These are phyloP conservation scores for Alloascoidea hylecoeti DNA, from an alignment of 805 yeast species.

Conservation along the genomic window DNA sequence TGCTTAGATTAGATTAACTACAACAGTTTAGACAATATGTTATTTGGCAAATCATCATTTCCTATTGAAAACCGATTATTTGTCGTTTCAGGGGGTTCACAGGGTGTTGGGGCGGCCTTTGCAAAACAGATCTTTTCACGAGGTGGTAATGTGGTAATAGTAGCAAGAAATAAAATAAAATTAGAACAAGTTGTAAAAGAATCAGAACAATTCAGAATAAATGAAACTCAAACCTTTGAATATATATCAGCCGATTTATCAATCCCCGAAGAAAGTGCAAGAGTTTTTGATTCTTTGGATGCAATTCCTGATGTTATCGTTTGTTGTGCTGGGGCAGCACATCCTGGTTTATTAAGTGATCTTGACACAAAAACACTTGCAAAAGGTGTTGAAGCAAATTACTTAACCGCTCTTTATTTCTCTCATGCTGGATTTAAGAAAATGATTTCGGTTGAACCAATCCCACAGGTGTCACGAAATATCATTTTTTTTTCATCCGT, in stretches of 20 bases:
- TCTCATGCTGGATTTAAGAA: slow-evolving; percentile 40
- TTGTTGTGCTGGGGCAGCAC: slow-evolving; percentile 81
- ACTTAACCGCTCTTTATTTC: slow-evolving; percentile 56
- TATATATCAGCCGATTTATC: slow-evolving; percentile 57
- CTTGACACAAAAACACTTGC: slow-evolving; percentile 41
- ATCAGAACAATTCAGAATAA: slow-evolving; percentile 20
- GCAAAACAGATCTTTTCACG: slow-evolving; percentile 39
- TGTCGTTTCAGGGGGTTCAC: slow-evolving; percentile 87
- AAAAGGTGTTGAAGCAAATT: slow-evolving; percentile 53
- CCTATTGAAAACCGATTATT: slow-evolving; percentile 24
- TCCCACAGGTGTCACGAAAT: slow-evolving; percentile 23
- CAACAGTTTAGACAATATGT: too few relatives aligned
- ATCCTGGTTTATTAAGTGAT: slow-evolving; percentile 68
- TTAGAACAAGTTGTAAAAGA: slow-evolving; percentile 33
- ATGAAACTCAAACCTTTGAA: slow-evolving; percentile 18
- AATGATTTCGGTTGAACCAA: slow-evolving; percentile 13
- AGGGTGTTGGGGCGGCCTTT: slow-evolving; percentile 78
- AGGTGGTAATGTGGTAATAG: slow-evolving; percentile 56
- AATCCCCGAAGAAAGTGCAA: slow-evolving; percentile 31
- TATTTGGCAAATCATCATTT: too few relatives aligned
- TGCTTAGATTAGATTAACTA: too few relatives aligned
- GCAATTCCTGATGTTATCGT: slow-evolving; percentile 55
- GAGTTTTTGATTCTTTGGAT: slow-evolving; percentile 24
- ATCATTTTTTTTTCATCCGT: slow-evolving; percentile 61
- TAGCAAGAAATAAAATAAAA: slow-evolving; percentile 62